Evolutionary conservation across 495 filamentous ascomycete species (phyloP), one percentile per base, ranked within the genome.

Genomic region (Geoglossum glabrum): DNA sequence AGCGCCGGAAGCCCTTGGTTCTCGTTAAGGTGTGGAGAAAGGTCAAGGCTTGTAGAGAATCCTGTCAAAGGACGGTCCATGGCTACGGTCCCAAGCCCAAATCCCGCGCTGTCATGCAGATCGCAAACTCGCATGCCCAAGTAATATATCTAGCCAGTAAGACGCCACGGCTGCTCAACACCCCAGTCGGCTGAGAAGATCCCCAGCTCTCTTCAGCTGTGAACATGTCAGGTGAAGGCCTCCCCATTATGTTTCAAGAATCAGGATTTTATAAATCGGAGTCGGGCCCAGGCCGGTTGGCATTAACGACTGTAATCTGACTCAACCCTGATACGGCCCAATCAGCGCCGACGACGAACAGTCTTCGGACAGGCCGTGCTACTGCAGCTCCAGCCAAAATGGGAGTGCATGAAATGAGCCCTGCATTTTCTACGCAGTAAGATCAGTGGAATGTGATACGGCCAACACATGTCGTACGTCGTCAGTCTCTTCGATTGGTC

Each of bases 391-490:
- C 49, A 15, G 49, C 49, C 49, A 15, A 19, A 52, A 52, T 30
- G 49, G 49, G 49, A 52, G 15, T 28, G 23, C 49, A 30, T 52
- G 25, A 52, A 52, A 52, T 52, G 49, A 52, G 19, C 15, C 28
- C 49, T 31, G 36, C 36, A 40, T 40, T 40, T 34, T 40, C 36
- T 40, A 15, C 3, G 49, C 49, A 52, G 40, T 52, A 31, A 52
- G 23, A 52, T 52, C 25, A 52, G 19, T 52, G 49, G 49, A 52
- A 52, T 52, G 49, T 52, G 49, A 52, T 27, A 52, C 28, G 19
- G 5, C 11, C 49, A 45, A 45, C 40, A 19, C 40, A 17, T 15
- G 40, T 21, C 17, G 40, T 45, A n/a, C 28, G 11, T 26, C 49
- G 4, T 15, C 49, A 52, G 9, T 30, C 1, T 13, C 17, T 26